Percentiles rank a stretch among this genome's conserved stretches.
phyloP scores from a whole-genome alignment of 176 grass and related monocot species.

The Rhipidocladum racemiflorum region DNA sequence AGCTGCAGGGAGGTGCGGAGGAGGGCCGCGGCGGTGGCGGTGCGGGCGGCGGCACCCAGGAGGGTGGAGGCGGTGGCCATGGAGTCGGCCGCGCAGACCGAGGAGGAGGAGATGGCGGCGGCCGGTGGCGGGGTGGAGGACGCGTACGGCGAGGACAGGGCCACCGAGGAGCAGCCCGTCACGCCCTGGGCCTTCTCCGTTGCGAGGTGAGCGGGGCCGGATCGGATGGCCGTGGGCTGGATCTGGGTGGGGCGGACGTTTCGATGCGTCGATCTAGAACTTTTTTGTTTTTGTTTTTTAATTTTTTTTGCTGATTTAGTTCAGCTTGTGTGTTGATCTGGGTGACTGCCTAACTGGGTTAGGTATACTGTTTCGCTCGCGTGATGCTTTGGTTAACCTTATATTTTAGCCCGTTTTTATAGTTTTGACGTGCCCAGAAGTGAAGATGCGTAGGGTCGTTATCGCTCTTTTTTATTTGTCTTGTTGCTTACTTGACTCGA shows the following conservation, averaged over 20 bases:
- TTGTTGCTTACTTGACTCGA: background rate
- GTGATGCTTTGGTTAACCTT: conserved; percentile 22
- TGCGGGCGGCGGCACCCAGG: conserved; percentile 27
- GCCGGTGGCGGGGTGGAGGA: conserved; percentile 43
- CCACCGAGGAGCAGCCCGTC: conserved; percentile 67
- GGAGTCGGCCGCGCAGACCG: conserved; percentile 18
- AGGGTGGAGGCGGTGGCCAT: conserved; percentile 46
- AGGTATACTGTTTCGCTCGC: conserved; percentile 18
- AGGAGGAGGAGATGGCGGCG: conserved; percentile 17
- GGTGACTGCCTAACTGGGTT: conserved; percentile 26
- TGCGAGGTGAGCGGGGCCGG: conserved; percentile 57
- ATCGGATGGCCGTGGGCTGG: conserved; percentile 18
- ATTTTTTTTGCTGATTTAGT: background rate
- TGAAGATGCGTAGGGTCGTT: background rate
- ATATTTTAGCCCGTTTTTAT: background rate
- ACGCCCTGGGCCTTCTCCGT: conserved; percentile 86
- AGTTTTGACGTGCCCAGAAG: conserved; percentile 11
- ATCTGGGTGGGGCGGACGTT: conserved; percentile 47
- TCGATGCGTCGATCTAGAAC: conserved; percentile 34
- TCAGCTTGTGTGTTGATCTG: background rate
- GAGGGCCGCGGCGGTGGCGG: conserved; percentile 32
- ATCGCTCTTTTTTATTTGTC: background rate
- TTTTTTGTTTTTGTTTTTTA: background rate
- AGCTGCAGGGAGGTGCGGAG: conserved; percentile 43
- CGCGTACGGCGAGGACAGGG: conserved; percentile 57